Evolutionary conservation across 2,329 filamentous ascomycete genomes (phyloP).

Genomic region (Monosporascus ibericus): DNA sequence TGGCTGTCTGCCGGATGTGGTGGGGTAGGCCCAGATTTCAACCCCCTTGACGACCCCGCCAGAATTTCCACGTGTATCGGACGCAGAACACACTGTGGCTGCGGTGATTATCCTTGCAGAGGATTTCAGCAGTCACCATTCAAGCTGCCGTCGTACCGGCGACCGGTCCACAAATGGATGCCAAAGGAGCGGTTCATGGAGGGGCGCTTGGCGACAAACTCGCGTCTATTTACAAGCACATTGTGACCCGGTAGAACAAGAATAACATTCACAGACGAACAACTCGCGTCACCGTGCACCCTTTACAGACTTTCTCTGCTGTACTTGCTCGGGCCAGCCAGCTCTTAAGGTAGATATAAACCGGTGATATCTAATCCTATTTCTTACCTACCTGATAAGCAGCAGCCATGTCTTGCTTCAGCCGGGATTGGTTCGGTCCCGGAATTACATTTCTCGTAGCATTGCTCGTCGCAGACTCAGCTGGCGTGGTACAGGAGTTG

Average conservation of each 20-base stretch:
- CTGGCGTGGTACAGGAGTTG: not conserved
- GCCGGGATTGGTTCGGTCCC: not conserved
- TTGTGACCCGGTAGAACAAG: not conserved
- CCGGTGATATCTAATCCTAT: too few species aligned
- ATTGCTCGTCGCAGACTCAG: not conserved
- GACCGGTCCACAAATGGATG: not conserved
- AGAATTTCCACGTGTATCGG: not conserved
- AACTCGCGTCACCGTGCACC: not conserved
- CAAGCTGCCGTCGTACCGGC: not conserved
- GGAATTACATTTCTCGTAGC: not conserved
- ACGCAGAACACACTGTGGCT: not conserved
- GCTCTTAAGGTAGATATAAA: too few species aligned
- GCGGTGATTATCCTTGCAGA: not conserved
- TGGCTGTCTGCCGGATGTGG: not conserved
- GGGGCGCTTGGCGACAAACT: not conserved
- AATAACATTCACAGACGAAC: not conserved
- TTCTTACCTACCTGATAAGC: too few species aligned
- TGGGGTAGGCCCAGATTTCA: not conserved
- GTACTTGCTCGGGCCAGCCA: too few species aligned
- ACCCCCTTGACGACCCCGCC: not conserved
- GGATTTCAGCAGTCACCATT: not conserved
- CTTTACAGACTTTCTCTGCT: too few species aligned
- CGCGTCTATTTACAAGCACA: not conserved
- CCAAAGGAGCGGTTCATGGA: not conserved
- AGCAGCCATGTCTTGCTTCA: not conserved